Base-by-base conservation (phyloP, 2,329 filamentous ascomycete species). In the Colletotrichum musicola region DNA sequence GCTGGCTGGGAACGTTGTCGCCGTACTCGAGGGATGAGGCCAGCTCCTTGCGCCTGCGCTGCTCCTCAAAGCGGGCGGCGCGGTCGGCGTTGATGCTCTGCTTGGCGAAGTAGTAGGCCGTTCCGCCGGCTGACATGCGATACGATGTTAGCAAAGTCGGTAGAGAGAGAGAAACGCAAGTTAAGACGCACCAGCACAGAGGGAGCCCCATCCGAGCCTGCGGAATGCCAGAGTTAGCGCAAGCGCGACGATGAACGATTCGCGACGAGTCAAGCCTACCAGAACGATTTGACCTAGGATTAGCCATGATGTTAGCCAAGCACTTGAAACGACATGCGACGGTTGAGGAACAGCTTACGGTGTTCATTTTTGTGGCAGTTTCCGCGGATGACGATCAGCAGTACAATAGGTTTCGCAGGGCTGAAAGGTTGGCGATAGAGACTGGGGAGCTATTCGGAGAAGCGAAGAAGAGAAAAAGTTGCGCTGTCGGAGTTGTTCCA, bases 91-190 rank as follows among this genome's bases (percentile, higher is more conserved):
- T 97, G 87, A 99, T 97, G 80, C 91, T 91, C 77, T 89, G 88
- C 86, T 99, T 99, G 72, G 96, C 96, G 79, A 98, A 97, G 84
- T 93, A 94, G 86, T 98, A 99, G 76, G 95, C 94, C 71, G 92
- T 93, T 72, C 90, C 96, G 77, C 95, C 96, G 73, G 95, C 94
- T 94, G 77, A 61, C 35, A 62, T 44, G 20, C 35, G 63, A 53
- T 22, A 51, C 22, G 22, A 20, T 16, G 30, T 70, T 59, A 70
- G 60, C 30, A 40, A 12, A 14, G 38, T 35, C 22, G 44, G 53
- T 54, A 74, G 68, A 60, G 62, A 54, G 59, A 20, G 62, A 54
- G 59, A 20, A 25, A 14, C 42, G 30, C 42, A 25, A 18, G 16
- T 35, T 22, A 56, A 9, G 25, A 76, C 89, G 68, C 88, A 94